These are phyloP conservation scores for Linanthus parryae DNA, from an alignment of 148 eudicot species.

Conservation along the genomic window DNA sequence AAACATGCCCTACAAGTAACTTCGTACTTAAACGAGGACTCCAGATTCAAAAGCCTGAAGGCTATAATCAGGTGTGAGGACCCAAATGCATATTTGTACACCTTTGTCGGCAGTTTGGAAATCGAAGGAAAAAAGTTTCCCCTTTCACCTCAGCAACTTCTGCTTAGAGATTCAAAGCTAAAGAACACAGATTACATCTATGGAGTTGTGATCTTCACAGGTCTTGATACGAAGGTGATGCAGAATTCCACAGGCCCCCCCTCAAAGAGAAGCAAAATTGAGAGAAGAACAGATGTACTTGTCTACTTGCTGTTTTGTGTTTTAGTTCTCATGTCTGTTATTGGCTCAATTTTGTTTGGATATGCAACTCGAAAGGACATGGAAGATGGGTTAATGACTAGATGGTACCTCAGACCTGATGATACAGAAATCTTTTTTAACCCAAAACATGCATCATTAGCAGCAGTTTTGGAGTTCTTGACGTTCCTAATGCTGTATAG, in stretches of 20 bases:
- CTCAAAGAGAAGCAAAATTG: constrained; percentile 67
- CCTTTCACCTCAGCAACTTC: constrained; percentile 50
- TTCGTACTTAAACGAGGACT: constrained; percentile 35
- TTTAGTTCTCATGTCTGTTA: constrained; percentile 28
- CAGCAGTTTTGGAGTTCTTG: constrained; percentile 45
- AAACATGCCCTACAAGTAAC: constrained; percentile 52
- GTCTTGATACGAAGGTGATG: constrained; percentile 61
- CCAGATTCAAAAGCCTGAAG: constrained; percentile 32
- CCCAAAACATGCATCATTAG: constrained; percentile 32
- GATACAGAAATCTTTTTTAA: constrained; percentile 34
- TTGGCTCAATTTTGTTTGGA: constrained; percentile 51
- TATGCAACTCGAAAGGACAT: constrained; percentile 33
- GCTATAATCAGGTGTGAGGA: constrained; percentile 60
- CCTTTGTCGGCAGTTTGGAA: constrained; percentile 52
- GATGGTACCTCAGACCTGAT: constrained; percentile 65
- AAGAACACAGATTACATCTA: constrained; percentile 53
- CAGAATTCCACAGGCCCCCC: constrained; percentile 62
- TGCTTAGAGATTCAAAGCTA: constrained; percentile 61
- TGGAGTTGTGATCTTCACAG: constrained; percentile 66
- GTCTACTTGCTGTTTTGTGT: constrained; percentile 42
- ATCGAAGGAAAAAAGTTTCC: constrained; percentile 28
- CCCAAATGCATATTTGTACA: constrained; percentile 61
- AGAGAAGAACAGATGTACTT: constrained; percentile 49
- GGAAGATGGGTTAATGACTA: constrained; percentile 36
- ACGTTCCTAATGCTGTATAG: constrained; percentile 58